Evolutionary conservation across 169 alveolate genomes (phyloP), one percentile per base, ranked within the genome.

Genomic region (Plasmodium gonderi): DNA sequence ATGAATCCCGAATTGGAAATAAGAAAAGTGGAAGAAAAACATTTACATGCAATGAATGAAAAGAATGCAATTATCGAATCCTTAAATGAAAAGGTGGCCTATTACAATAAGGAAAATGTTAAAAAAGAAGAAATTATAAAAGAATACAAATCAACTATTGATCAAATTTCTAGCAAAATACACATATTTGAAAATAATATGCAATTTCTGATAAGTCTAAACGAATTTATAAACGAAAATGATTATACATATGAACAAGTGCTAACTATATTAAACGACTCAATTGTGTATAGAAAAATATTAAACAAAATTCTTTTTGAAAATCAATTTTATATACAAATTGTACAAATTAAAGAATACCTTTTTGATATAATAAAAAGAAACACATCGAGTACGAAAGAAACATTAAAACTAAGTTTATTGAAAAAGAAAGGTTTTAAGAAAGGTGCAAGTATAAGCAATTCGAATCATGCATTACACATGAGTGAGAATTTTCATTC

Each of bases 121-220:
- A 85, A 85, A 75, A 51, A 85, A 0, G 72, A 85, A 40, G 87
- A 85, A 85, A n/a, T 85, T 0, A 54, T 85, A 49, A 38, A 85
- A 54, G 87, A 72, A 12, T 85, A 85, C 49, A 85, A 85, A 85
- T 29, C 68, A 2, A 29, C 29, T 9, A 60, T 85, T 12, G 74
- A 85, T 31, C 17, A 85, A 33, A 23, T 85, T 20, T 85, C 87
- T 67, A 36, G 54, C 12, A 85, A 85, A 64, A 45, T 85, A 17
- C 85, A 75, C 51, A 75, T 85, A 51, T 85, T 85, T 75, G 92
- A 85, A 85, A 82, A 76, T 29, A 85, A 85, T 40, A 29, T 85
- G 67, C 80, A 75, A 12, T 85, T 85, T 64, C 79, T 85, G n/a
- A 11, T 85, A 17, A 31, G 23, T 12, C 36, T 85, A 68, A 85